Evolutionary conservation across 2,329 filamentous ascomycete species (phyloP), one percentile per base, ranked within the genome.

Genomic region (Diaporthe sp.): DNA sequence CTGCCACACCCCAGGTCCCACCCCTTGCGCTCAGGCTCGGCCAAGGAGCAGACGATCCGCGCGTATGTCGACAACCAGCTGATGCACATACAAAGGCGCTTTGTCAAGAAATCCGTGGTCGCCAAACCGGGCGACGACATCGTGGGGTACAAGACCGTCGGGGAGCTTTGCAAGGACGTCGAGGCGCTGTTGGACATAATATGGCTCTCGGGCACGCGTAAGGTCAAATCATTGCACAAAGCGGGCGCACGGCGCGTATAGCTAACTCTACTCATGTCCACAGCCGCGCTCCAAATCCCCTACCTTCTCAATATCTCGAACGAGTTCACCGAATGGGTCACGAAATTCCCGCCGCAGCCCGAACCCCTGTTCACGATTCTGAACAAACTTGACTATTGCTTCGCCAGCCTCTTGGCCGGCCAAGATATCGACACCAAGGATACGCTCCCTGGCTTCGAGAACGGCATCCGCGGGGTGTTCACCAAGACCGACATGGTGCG

Each of bases 151-250:
- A 83, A 87, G 72, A 90, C 85, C 71, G 94, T 96, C 82, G 87
- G 86, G 68, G 93, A 96, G 80, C 90, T 95, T 6, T 94, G 91
- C 72, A 90, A 87, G 74, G 95, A 98, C 80, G 84, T 98, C 0
- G 94, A 96, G 74, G 88, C 88, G 8, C 82, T 98, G 17, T 85
- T 98, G 22, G 93, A 97, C 82, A 90, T 97, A 10, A 85, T 98
- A 7, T 98, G 96, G 96, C 90, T 95, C 31, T 95, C 93, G 42
- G 95, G 94, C 13, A 98, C 96, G 31, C 95, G 95, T 95, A 87
- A 82, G 94, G 9, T 53, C 42, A 53, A 44, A 58, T 9, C 53
- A 17, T 13, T 28, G 10, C 28, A 20, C 10, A 25, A 28, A 47
- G 20, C 17, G 31, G 28, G 28, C 31, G 6, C 25, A 17, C 55